phyloP scores from a whole-genome alignment of 2,329 filamentous ascomycete species.

The Penicillium sp. region DNA sequence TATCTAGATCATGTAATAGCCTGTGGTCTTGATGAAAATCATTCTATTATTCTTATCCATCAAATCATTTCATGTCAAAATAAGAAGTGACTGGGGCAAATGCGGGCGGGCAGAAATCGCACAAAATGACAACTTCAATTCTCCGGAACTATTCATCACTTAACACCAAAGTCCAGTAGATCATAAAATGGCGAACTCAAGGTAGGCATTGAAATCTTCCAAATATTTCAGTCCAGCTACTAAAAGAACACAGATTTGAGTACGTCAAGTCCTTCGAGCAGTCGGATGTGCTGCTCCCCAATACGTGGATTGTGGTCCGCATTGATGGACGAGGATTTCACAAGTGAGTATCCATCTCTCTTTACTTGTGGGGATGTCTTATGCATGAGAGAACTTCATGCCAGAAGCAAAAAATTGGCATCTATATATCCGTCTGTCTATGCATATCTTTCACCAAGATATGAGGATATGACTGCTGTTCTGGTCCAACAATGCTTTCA shows the following conservation, averaged over 20 bases:
- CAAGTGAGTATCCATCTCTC: constrained; percentile 58
- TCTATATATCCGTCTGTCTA: not conserved
- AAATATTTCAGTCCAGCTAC: not conserved
- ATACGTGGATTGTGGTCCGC: constrained; percentile 93
- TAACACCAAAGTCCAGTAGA: constrained; percentile 1
- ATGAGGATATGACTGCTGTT: not conserved
- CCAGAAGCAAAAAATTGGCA: not conserved
- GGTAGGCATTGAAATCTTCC: constrained; percentile 21
- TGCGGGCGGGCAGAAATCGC: constrained; percentile 17
- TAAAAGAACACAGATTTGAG: constrained; percentile 65
- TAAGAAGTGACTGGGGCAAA: constrained; percentile 1
- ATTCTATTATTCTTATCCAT: not conserved
- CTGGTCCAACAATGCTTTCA: not conserved
- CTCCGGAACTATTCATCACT: constrained; percentile 1
- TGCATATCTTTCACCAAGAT: not conserved
- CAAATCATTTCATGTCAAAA: not conserved
- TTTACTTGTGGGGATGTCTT: not conserved
- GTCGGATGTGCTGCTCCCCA: constrained; percentile 72
- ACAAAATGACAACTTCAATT: constrained; percentile 19
- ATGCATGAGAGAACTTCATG: not conserved
- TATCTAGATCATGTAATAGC: not conserved
- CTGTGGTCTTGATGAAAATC: not conserved
- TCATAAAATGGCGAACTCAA: constrained; percentile 40
- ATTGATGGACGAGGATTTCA: constrained; percentile 94
- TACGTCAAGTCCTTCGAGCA: constrained; percentile 92